Base-by-base conservation (phyloP, 306 rosid genomes). In the Urtica urens region DNA sequence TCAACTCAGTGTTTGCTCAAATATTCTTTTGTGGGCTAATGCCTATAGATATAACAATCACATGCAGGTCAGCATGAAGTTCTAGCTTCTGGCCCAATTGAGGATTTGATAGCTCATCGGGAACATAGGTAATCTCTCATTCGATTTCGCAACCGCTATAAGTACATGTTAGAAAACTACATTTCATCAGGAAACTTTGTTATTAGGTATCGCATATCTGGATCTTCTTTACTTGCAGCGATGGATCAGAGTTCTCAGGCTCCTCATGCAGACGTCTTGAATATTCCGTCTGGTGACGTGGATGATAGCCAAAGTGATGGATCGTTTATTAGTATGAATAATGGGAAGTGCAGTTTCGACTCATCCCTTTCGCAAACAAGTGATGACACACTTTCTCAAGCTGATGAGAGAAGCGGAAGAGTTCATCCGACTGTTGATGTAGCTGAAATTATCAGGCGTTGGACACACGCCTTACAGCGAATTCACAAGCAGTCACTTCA, bases 401-500 rank as follows among this genome's bases (percentile, higher is more conserved):
- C 66, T 54, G 97, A 88, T 53, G 95, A 81, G 46, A 69, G 87
- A 78, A 63, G 80, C 72, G 99, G 87, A 58, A 85, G 73, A 70
- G 86, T 58, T 57, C 80, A 75, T 43, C 87, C 78, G 64, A 78
- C 78, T 2, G 94, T 92, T 65, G 99, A 92, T 45, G 86, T 92
- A 19, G 96, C 99, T 7, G 99, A 92, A 79, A 80, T 85, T 63
- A 80, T 92, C 63, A 78, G 99, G 60, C 93, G 96, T 12, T 92
- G 99, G 99, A 92, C 99, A 1, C 99, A 92, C 73, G 99, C 99
- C 15, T 71, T 92, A 69, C 99, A 92, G 64, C 96, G 99, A 37
- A 92, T 92, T 62, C 99, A 92, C 66, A 92, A 76, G 60, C 99
- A 92, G 66, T 86, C 99, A n/a, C 99, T 92, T 48, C 87, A 75